A percentile compares a stretch with the other conserved stretches of the same genome.
Evolutionary conservation across 192 early-diverging fungal genomes (phyloP).

Genomic region (Backusella liffmaniae): DNA sequence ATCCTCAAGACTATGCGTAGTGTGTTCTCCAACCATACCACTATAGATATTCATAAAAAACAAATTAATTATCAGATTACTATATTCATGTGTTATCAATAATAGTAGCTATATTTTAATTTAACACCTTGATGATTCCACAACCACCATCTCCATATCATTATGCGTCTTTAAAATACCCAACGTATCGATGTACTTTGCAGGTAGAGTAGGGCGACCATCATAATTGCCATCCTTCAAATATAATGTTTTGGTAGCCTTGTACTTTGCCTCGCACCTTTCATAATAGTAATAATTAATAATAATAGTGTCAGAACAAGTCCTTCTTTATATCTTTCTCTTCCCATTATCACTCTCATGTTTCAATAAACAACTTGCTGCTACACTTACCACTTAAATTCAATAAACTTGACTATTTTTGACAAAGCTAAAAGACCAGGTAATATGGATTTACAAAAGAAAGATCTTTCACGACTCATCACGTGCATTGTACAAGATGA

Average conservation of each 20-base stretch:
- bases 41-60: slow-evolving; percentile 10
- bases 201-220: neutral
- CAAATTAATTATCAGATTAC: slow-evolving; percentile 15
- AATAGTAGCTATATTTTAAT: slow-evolving; percentile 12
- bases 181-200: slow-evolving; percentile 4
- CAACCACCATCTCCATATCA: slow-evolving; percentile 13
- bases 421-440: slow-evolving; percentile 8
- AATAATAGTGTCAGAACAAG: neutral
- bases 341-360: neutral
- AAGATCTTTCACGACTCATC: slow-evolving; percentile 17
- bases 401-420: slow-evolving; percentile 14
- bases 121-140: slow-evolving; percentile 18
- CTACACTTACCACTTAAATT: slow-evolving; percentile 16
- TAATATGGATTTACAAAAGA: slow-evolving; percentile 3
- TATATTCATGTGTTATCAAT: no score
- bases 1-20: slow-evolving; percentile 16
- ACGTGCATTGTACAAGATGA: slow-evolving; percentile 13
- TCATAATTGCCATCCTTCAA: slow-evolving; percentile 14
- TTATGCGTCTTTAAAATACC: slow-evolving; percentile 9
- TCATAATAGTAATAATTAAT: neutral
- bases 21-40: slow-evolving; percentile 9
- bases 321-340: slow-evolving; percentile 15
- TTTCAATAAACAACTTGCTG: slow-evolving; percentile 11
- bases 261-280: slow-evolving; percentile 12
- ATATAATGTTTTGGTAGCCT: slow-evolving; percentile 1